phyloP scores from a whole-genome alignment of 2,329 filamentous ascomycete genomes.

The Phyllosticta citrichinensis region DNA sequence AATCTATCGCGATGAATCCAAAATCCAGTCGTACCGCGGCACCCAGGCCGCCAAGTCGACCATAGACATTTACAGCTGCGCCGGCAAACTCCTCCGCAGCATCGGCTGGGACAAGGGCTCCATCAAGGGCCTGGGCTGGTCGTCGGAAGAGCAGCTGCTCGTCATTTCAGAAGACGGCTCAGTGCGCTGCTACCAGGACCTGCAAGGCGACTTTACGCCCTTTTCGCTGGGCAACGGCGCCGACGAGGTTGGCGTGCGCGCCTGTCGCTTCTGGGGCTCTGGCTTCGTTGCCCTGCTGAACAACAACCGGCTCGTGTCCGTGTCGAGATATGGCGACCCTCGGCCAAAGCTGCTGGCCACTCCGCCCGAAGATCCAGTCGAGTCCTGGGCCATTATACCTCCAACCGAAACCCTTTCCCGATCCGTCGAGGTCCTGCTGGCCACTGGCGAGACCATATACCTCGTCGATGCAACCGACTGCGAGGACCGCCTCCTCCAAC shows the following conservation, averaged over 20 bases:
- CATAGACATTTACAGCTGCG: constrained; percentile 90
- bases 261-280: constrained; percentile 83
- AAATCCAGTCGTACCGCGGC: constrained; percentile 68
- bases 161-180: constrained; percentile 83
- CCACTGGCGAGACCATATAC: constrained; percentile 73
- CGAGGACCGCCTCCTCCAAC: constrained; percentile 82
- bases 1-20: constrained; percentile 78
- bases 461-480: constrained; percentile 81
- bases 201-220: constrained; percentile 92
- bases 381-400: constrained; percentile 82
- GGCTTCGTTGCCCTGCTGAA: constrained; percentile 89
- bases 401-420: constrained; percentile 82
- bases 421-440: constrained; percentile 85
- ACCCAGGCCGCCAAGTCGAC: constrained; percentile 63
- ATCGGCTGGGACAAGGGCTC: constrained; percentile 85
- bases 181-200: constrained; percentile 78
- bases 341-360: constrained; percentile 72
- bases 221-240: constrained; percentile 86
- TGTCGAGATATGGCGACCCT: constrained; percentile 85
- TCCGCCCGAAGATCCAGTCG: constrained; percentile 66
- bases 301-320: constrained; percentile 77
- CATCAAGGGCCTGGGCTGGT: constrained; percentile 88
- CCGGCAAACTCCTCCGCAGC: constrained; percentile 75
- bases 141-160: constrained; percentile 84
- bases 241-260: constrained; percentile 76